phyloP scores from a whole-genome alignment of 176 grass and related monocot genomes.

The Stipa capillata region DNA sequence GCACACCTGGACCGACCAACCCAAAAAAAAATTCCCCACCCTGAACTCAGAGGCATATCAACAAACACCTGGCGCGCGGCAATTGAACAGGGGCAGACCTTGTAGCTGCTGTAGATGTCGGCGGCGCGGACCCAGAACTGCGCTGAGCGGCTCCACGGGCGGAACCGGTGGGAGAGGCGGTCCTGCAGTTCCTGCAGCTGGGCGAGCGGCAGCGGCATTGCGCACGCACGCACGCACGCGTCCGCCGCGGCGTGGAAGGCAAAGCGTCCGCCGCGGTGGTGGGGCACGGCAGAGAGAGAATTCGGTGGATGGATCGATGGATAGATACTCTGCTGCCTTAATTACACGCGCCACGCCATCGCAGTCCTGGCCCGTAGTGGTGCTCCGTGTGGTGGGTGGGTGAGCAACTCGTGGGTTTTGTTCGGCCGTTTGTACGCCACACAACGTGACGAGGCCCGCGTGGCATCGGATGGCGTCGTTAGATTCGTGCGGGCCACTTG shows the following conservation, averaged over 20 bases:
- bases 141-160: constrained; percentile 70
- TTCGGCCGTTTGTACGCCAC: no score
- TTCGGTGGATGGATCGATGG: neutral
- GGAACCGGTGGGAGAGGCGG: constrained; percentile 43
- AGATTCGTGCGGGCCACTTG: no score
- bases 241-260: no score
- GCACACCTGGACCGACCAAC: constrained; percentile 43
- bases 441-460: no score
- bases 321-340: neutral
- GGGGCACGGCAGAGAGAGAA: no score
- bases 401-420: no score
- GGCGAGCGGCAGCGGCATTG: constrained; percentile 45
- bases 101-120: constrained; percentile 90
- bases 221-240: no score
- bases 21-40: neutral
- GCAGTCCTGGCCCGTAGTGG: no score
- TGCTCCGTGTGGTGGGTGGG: no score
- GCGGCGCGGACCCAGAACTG: constrained; percentile 80
- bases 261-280: no score
- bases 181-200: constrained; percentile 55
- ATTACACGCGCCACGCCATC: neutral
- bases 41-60: neutral
- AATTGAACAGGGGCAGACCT: constrained; percentile 43
- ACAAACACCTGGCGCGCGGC: constrained; percentile 13
- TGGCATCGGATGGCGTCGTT: no score